A percentile compares a stretch with the other conserved stretches of the same genome.
phyloP scores from a whole-genome alignment of 768 basidiomycete genomes.

The Boletus reticuloceps region DNA sequence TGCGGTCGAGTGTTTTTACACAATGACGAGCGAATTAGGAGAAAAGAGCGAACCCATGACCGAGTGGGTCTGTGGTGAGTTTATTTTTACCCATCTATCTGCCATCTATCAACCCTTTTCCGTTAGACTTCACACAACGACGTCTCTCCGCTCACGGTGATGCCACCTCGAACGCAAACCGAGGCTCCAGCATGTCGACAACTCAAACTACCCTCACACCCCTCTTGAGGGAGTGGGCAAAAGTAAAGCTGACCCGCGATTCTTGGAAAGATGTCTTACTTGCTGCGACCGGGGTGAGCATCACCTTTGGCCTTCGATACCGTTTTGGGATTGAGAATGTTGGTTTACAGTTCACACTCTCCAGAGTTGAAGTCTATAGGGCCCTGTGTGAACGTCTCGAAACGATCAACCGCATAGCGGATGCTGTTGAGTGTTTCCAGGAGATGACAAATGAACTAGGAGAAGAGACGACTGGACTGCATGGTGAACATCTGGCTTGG shows the following conservation, averaged over 20 bases:
- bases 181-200: too few relatives aligned
- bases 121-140: too few relatives aligned
- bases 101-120: too few relatives aligned
- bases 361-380: not conserved
- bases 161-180: too few relatives aligned
- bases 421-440: not conserved
- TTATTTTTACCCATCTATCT: too few relatives aligned
- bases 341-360: not conserved
- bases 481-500: not conserved
- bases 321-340: not conserved
- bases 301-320: not conserved
- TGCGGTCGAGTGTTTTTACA: too few relatives aligned
- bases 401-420: not conserved
- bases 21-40: too few relatives aligned
- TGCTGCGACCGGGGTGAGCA: not conserved
- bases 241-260: not conserved
- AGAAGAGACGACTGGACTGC: not conserved
- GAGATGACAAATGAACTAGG: not conserved
- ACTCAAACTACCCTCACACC: not conserved
- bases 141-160: too few relatives aligned
- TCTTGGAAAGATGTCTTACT: not conserved
- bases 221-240: not conserved
- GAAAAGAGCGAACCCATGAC: too few relatives aligned
- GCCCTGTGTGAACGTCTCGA: not conserved
- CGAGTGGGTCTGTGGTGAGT: too few relatives aligned